Evolutionary conservation across 176 grass and related monocot species (phyloP), one percentile per base, ranked within the genome.

Genomic region (Lolium perenne): DNA sequence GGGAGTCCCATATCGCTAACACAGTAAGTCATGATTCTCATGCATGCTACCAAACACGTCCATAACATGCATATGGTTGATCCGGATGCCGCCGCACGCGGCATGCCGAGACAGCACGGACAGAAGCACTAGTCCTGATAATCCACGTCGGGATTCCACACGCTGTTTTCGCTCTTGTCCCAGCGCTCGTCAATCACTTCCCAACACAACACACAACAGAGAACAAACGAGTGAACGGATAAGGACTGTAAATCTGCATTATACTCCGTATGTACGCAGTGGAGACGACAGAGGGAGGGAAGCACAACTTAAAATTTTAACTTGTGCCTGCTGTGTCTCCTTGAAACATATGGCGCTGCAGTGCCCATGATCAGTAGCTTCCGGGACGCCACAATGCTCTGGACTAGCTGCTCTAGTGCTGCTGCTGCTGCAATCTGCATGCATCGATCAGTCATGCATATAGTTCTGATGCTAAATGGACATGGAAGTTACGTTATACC

Each of bases 341-440:
- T 61, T 23, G 58, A 59, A 40, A 48, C 51, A 71, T 60, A 43
- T 23, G 67, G 58, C 60, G 43, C 81, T 25, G 61, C 72, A 75
- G 72, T 75, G 72, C 72, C 47, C 79, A 71, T 45, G 78, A 77
- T 77, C 79, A 78, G 88, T 67, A 48, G 58, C 54, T 86, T 86
- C 79, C 88, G 53, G 41, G 53, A 68, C 50, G 71, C 82, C 62
- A 62, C 82, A 61, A 35, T 45, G 23, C 72, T 53, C 47, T 75
- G 72, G 41, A 7, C 47, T 17, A 29, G 47, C 72, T 51, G 70
- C 71, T 6, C 79, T 51, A 35, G 32, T 35, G 32, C 32, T 35
- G 32, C 32, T 35, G 32, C 32, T 35, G 46, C 45, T 82, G 29
- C 38, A 17, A 22, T 43, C 60, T 40, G 78, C 79, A 71, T 74